Base-by-base conservation (phyloP, 1,284 basidiomycete genomes). In the Tilletia setariae region DNA sequence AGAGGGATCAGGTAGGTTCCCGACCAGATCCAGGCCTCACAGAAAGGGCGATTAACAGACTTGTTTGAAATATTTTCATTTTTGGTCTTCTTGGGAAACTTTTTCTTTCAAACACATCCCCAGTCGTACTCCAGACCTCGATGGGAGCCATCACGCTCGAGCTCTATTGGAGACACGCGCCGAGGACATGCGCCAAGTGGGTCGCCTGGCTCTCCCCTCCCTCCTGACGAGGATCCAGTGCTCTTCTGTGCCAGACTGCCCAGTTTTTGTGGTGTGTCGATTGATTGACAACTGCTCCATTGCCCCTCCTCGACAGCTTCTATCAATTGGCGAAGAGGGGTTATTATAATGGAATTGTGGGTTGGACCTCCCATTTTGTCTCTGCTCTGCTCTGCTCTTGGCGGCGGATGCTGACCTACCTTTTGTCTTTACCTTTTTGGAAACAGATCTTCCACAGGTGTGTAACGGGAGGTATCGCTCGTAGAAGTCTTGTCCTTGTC, bases 161-260 rank as follows among this genome's bases (percentile, higher is more conserved):
- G 66, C 71, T 81, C 2, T 81, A 81, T 61, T 77, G 75, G 74
- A 63, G 75, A 21, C 78, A 81, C 53, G 76, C 80, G 11, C 79
- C 80, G 1, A 74, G 74, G 67, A 76, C 78, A 42, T 76, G 75
- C 63, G 68, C 71, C 30, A 79, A 79, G 67, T 68, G 53, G n/a
- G n/a, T n/a, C n/a, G n/a, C n/a, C n/a, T 65, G 67, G 25, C 8
- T 43, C 2, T 19, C 3, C n/a, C 21, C 30, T 19, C 2, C 32
- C 46, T 32, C 46, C 11, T 64, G 42, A 23, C 30, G 7, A 11
- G 23, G 30, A 8, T 13, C 15, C n/a, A 42, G 46, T 42, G 7
- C 35, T 47, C 64, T 16, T 23, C 46, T 9, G 19, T 44, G 43
- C 32, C 6, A 21, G 15, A 2, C 21, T 4, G 64, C 25, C 21